phyloP scores from a whole-genome alignment of 371 early-diverging fungal genomes.

The Sporodiniella umbellata region DNA sequence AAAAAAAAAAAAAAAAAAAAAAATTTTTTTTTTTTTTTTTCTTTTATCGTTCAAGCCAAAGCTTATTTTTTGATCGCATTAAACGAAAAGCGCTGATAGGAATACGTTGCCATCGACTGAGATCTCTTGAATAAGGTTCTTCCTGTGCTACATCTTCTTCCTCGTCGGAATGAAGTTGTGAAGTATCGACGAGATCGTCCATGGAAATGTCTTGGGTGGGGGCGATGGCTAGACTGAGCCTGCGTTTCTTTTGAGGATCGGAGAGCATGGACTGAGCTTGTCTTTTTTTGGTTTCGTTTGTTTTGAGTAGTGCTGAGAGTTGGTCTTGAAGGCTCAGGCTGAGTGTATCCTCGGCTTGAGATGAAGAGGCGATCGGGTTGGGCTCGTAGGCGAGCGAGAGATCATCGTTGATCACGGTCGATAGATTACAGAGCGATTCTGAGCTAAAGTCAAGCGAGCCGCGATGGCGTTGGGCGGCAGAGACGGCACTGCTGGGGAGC shows the following conservation, averaged over 20 bases:
- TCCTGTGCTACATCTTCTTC: conserved; percentile 22
- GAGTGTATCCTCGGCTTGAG: not conserved
- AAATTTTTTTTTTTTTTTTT: not conserved
- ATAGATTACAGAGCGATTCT: conserved; percentile 26
- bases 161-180: conserved; percentile 54
- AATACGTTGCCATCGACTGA: conserved; percentile 60
- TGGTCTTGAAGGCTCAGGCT: conserved; percentile 24
- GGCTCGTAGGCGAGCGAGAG: conserved; percentile 14
- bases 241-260: not conserved
- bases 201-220: conserved; percentile 40
- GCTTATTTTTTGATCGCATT: conserved; percentile 41
- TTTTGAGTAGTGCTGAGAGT: conserved; percentile 24
- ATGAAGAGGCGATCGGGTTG: conserved; percentile 3
- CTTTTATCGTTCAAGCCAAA: conserved; percentile 42
- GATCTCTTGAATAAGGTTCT: conserved; percentile 43
- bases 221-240: not conserved
- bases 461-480: conserved; percentile 24
- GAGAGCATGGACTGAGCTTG: too few species aligned
- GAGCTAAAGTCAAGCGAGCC: conserved; percentile 25
- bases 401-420: conserved; percentile 18
- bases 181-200: conserved; percentile 61
- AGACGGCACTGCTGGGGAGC: conserved; percentile 36
- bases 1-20: not conserved
- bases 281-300: not conserved
- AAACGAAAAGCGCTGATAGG: conserved; percentile 60